phyloP scores from a whole-genome alignment of 306 rosid species.

The Cyamopsis tetragonoloba region DNA sequence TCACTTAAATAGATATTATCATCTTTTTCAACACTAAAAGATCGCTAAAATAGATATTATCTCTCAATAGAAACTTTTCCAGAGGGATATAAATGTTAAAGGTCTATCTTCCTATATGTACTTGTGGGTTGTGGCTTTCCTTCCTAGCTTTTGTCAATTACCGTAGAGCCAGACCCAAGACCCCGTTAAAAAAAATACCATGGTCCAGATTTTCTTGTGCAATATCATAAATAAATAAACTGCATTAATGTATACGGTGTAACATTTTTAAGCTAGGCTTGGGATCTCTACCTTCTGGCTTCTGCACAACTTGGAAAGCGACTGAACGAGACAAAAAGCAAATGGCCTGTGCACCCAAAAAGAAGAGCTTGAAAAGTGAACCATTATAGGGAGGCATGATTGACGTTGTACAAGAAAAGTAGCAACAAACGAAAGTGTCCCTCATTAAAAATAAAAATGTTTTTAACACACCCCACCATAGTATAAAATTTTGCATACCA shows the following conservation, averaged over 20 bases:
- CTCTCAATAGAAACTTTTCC: no score
- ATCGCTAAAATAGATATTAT: no score
- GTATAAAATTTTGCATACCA: not conserved
- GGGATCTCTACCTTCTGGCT: not conserved
- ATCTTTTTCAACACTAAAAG: no score
- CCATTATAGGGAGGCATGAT: not conserved
- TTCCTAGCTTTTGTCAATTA: not conserved
- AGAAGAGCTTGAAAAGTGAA: conserved; percentile 14
- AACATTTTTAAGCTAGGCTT: not conserved
- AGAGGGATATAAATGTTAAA: not conserved
- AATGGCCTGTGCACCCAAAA: conserved; percentile 20
- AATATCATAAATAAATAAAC: not conserved
- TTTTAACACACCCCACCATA: not conserved
- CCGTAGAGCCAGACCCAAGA: no score
- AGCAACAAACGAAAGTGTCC: not conserved
- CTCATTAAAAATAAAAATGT: not conserved
- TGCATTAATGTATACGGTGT: not conserved
- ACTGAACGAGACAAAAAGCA: conserved; percentile 25
- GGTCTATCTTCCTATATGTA: not conserved
- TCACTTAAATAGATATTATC: no score
- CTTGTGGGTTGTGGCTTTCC: not conserved
- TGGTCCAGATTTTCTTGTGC: not conserved
- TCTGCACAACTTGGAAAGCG: conserved; percentile 12
- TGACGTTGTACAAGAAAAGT: not conserved
- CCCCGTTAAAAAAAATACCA: no score